phyloP scores from a whole-genome alignment of 2,329 filamentous ascomycete genomes.

The Calonectria pteridis region DNA sequence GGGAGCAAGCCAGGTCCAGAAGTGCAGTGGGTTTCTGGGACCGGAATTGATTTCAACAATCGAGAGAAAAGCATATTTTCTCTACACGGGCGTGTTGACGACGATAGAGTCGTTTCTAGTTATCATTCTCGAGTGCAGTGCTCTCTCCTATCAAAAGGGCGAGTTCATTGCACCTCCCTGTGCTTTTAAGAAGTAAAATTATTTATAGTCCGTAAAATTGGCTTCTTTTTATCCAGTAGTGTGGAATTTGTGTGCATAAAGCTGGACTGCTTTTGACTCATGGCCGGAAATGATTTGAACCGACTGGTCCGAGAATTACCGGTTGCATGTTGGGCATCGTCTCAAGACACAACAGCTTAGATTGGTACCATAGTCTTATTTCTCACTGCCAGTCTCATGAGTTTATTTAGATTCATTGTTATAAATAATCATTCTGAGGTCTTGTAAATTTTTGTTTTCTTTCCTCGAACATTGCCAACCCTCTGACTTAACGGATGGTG shows the following conservation, averaged over 20 bases:
- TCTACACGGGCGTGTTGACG: background rate
- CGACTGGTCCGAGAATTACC: background rate
- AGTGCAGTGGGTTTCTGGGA: constrained; percentile 45
- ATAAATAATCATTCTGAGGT: background rate
- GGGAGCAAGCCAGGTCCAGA: constrained; percentile 24
- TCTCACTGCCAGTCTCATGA: background rate
- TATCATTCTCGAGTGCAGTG: constrained; percentile 6
- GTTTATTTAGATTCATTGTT: background rate
- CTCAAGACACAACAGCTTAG: too few species aligned
- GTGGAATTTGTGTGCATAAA: background rate
- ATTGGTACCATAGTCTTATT: background rate
- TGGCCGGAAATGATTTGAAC: background rate
- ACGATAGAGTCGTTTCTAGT: background rate
- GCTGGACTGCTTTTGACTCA: background rate
- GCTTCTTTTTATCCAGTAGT: background rate
- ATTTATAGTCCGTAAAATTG: background rate
- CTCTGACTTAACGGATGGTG: too few species aligned
- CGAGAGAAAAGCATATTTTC: constrained; percentile 8
- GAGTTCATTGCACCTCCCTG: background rate
- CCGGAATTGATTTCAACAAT: constrained; percentile 26
- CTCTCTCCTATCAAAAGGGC: background rate
- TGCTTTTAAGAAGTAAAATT: background rate
- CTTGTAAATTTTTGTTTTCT: background rate
- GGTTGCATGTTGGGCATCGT: background rate
- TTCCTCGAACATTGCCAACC: background rate